Base-by-base conservation (phyloP, 352 stramenopile genomes). In the Globisporangium abappressorium region DNA sequence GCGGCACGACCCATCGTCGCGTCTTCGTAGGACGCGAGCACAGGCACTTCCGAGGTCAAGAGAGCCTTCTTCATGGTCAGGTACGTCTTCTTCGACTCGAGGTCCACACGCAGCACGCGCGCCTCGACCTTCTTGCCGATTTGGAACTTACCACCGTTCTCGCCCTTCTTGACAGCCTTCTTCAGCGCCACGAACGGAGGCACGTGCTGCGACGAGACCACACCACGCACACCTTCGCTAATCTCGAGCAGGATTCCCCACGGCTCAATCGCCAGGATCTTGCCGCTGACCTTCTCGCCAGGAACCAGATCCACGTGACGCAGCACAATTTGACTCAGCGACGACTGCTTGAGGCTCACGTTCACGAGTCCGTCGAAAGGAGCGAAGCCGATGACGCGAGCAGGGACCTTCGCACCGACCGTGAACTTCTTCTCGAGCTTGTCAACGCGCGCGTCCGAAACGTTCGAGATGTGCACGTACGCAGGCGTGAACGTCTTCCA, bases 51-150 rank as follows among this genome's bases (percentile, higher is more conserved):
- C 33, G 97, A 92, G 24, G 79, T 70, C 47, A 97, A 43, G 24
- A 97, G 74, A 11, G 78, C 77, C 70, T 92, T 83, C 81, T 97
- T 97, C 82, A 95, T 93, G 24, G 93, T 97, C 64, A 99, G 62
- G 38, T 86, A 90, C 20, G 86, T 95, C 80, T 98, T 98, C 77
- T 98, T 98, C 22, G 86, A 76, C 14, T 94, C 95, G 9, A 96
- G 38, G 38, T 97, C 87, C 12, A 96, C 82, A 24, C 89, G 79
- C 49, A 96, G 74, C 58, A 97, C 91, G 24, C 90, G 88, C n/a
- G 80, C 87, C 6, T 79, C 84, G n/a, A 91, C 78, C 11, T 69
- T 70, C 70, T 94, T 91, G 61, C 90, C 90, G 11, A 91, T 75
- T 59, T 87, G 84, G 74, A 87, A 97, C 72, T 94, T 93, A 66